Evolutionary conservation across 306 rosid genomes (phyloP), one percentile per base, ranked within the genome.

Genomic region (Quercus berberidifolia): DNA sequence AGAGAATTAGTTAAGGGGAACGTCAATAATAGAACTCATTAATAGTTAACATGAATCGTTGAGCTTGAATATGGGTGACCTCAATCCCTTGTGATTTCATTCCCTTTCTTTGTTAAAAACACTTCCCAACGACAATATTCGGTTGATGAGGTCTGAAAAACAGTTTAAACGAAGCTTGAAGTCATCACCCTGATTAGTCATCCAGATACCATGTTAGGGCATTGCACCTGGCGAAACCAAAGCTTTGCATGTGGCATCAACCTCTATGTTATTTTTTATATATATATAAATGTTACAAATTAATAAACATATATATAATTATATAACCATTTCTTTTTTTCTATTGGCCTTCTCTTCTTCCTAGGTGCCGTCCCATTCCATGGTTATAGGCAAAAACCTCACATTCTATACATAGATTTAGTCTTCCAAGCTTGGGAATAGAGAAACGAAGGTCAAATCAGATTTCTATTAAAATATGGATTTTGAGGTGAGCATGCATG

Each of bases 291-390:
- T 62, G 51, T 28, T 75, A 13, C 8, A 17, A 4, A 52, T 17
- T 4, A 5, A 28, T 3, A 17, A 38, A 15, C 25, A 12, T 49
- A 49, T 41, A 21, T 74, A 60, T 63, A 20, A 14, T 35, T 49
- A 30, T 64, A 12, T 68, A 60, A 41, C 56, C 51, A 63, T 33
- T 33, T 68, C 41, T 35, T 6, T 10, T 71, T 65, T 77, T 41
- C 6, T 4, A 41, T 31, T 78, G 18, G 55, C 21, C 65, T 71
- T 83, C 86, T 63, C 90, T 82, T 64, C 18, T 41, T 64, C 76
- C 94, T 54, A 92, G 92, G 91, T 87, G 87, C 97, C 92, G 86
- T 83, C 92, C 71, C 80, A 78, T 81, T 76, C 85, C 78, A 55
- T 74, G 71, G 75, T 82, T 52, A 26, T 84, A 19, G 76, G 76